Evolutionary conservation across 164 flowering plant species (phyloP).

Genomic region (Platanus orientalis): DNA sequence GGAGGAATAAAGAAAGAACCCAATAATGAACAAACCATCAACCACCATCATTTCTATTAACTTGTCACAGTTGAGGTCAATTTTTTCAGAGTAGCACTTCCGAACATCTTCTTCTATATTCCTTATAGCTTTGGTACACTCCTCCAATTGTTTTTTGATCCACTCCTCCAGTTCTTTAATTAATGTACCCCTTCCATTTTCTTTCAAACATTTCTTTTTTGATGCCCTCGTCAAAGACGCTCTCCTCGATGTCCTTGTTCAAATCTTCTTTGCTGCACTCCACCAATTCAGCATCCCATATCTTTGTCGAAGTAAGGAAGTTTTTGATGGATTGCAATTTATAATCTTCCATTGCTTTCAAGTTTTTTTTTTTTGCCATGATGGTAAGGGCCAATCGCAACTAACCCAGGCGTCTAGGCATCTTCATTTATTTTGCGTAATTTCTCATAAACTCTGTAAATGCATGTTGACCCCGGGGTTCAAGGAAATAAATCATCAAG

Average conservation of each 20-base stretch:
- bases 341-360: conserved; percentile 1
- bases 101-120: background rate
- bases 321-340: background rate
- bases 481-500: no score
- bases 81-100: background rate
- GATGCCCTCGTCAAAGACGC: no score
- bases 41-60: background rate
- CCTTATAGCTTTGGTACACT: background rate
- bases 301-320: background rate
- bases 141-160: background rate
- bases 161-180: no score
- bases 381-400: conserved; percentile 1
- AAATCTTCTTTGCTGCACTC: no score
- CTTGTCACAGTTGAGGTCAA: background rate
- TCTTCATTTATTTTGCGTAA: background rate
- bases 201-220: no score
- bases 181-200: no score
- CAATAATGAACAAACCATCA: conserved; percentile 21
- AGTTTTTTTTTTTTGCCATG: background rate
- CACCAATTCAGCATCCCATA: no score
- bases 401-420: background rate
- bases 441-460: background rate
- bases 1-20: conserved; percentile 39
- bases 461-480: no score
- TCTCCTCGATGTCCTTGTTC: no score